Base-by-base conservation (phyloP, 768 basidiomycete genomes). In the Boletus tylopilopsis region DNA sequence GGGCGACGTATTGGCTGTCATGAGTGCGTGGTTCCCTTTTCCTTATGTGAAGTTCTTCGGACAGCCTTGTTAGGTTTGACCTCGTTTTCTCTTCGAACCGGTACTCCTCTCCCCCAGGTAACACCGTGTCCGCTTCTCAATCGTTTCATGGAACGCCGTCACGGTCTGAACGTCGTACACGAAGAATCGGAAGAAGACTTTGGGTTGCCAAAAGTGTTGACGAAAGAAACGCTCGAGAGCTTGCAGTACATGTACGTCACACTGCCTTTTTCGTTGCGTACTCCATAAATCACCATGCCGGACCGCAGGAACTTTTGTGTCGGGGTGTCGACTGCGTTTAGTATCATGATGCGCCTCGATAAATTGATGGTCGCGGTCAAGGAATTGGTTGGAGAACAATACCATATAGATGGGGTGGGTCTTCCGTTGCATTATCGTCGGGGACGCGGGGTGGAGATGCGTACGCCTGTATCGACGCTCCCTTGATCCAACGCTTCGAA, bases 381-480 rank as follows among this genome's bases (percentile, higher is more conserved):
- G 63, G 88, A 92, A 65, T 71, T 93, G 35, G 87, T 93, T 2
- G 90, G 90, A 2, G 90, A 93, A 64, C 86, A n/a, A n/a, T n/a
- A n/a, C n/a, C n/a, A n/a, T n/a, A n/a, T n/a, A n/a, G n/a, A n/a
- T n/a, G n/a, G n/a, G n/a, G n/a, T n/a, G n/a, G n/a, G n/a, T n/a
- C n/a, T n/a, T n/a, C n/a, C n/a, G n/a, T n/a, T n/a, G n/a, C n/a
- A n/a, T n/a, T n/a, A n/a, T n/a, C n/a, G n/a, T n/a, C n/a, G n/a
- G n/a, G n/a, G n/a, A n/a, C n/a, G n/a, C n/a, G n/a, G n/a, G n/a
- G n/a, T n/a, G n/a, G n/a, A n/a, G n/a, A n/a, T n/a, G n/a, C n/a
- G n/a, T n/a, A n/a, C n/a, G n/a, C n/a, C n/a, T n/a, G n/a, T n/a
- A n/a, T n/a, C n/a, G n/a, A n/a, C n/a, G n/a, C n/a, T n/a, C n/a